Evolutionary conservation across 2,329 filamentous ascomycete genomes (phyloP).

Genomic region (Claviceps humidiphila): DNA sequence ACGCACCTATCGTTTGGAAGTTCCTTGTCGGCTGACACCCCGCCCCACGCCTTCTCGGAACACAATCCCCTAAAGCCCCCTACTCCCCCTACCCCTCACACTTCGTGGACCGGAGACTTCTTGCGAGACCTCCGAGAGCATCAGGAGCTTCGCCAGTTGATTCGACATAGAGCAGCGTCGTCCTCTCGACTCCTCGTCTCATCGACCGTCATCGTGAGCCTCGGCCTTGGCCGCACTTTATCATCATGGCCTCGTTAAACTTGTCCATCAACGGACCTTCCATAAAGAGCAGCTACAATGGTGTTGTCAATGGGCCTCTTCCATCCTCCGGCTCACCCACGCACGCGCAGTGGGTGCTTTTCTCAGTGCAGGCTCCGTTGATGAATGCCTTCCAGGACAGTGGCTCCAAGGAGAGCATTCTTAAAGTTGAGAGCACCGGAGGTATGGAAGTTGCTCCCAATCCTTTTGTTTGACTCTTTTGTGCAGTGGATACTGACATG

Average conservation of each 20-base stretch:
- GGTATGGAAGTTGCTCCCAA: constrained; percentile 33
- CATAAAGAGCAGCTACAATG: constrained; percentile 68
- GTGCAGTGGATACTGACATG: constrained; percentile 9
- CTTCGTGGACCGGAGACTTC: too few species aligned
- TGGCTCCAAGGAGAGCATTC: constrained; percentile 76
- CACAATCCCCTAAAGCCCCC: neutral
- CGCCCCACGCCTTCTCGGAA: neutral
- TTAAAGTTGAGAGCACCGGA: constrained; percentile 89
- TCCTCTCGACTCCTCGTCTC: neutral
- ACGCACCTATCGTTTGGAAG: neutral
- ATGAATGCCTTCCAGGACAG: constrained; percentile 85
- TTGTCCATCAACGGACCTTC: constrained; percentile 67
- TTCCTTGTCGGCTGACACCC: neutral
- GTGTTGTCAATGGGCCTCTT: constrained; percentile 39
- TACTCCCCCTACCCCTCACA: too few species aligned
- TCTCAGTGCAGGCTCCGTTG: constrained; percentile 83
- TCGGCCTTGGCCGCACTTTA: neutral
- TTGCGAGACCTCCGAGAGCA: neutral
- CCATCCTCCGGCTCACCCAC: constrained; percentile 56
- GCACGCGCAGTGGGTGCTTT: constrained; percentile 85
- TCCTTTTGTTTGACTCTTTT: neutral
- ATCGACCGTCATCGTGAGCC: neutral
- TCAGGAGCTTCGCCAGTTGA: neutral
- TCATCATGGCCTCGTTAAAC: constrained; percentile 64
- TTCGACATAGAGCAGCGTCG: neutral